Base-by-base conservation (phyloP, 768 basidiomycete species). In the Boletus vinaceobasis region DNA sequence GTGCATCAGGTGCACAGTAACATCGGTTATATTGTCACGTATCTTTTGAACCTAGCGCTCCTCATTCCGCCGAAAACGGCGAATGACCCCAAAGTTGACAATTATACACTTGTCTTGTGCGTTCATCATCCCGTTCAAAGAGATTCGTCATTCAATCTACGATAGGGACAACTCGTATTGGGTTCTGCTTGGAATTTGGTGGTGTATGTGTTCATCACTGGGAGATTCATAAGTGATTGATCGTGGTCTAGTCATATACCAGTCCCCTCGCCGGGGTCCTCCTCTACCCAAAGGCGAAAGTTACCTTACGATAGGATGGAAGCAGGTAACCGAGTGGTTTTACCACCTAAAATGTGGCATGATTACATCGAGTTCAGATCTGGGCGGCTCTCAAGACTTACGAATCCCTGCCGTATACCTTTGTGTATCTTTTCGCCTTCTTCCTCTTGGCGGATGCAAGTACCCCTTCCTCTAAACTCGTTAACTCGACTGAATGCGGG, bases 261-360 rank as follows among this genome's bases (percentile, higher is more conserved):
- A 94, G 66, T 81, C 89, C 63, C 88, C 85, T n/a, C 83, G 92
- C 9, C 86, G 88, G 3, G 92, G 92, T 0, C 88, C 90, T 49
- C 72, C 83, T 13, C 73, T 94, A 21, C 92, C 92, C 0, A 85
- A 85, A 59, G 85, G 85, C 46, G 84, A 91, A 59, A 79, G 70
- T 55, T 93, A 93, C 62, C 56, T 92, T 27, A 90, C 89, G 0
- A 81, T 94, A 43, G 92, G 92, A 40, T 93, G 88, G 87, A 91
- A 88, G 65, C 90, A 92, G 76, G 87, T 83, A 53, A 63, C 2
- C 27, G 39, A 13, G n/a, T 11, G 19, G 0, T 37, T 42, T 44
- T 32, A 15, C 43, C 31, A 19, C 19, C 13, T 7, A 14, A 35
- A 27, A 33, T 5, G n/a, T 13, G 32, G 27, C 36, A 1, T 31